Evolutionary conservation across 495 filamentous ascomycete genomes (phyloP), one percentile per base, ranked within the genome.

Genomic region (Aspergillus mulundensis): DNA sequence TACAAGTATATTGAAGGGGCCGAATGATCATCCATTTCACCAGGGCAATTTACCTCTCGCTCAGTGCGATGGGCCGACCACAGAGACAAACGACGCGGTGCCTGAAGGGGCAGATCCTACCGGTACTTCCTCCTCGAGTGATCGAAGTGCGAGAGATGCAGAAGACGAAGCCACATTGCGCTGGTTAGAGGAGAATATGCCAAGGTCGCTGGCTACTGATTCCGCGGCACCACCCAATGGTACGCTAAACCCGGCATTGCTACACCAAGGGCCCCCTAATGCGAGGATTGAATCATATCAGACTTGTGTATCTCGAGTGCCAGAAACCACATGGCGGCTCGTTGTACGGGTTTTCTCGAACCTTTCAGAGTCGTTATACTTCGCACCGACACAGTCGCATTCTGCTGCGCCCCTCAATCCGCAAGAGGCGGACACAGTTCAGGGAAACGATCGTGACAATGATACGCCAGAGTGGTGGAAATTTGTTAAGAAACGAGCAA

Each of bases 11-110:
- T 56, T 53, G 18, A 63, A 64, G 23, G 50, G 58, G 30, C 44
- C 73, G 30, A 58, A 74, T 2, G 63, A 70, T 15, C 73, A 77
- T 42, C 68, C 70, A 3, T 77, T 75, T 39, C 68, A 73, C 53
- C 62, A 53, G 25, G 53, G 51, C 50, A 60, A 43, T 34, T 59
- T 70, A 24, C 56, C 68, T 15, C 7, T 58, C 28, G 64, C 67
- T 8, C 61, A 51, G 7, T 40, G 23, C 24, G 60, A 50, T n/a
- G 24, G 40, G 16, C 12, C 54, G 28, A 16, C 52, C 12, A 18
- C 54, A 15, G 45, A 38, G 19, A n/a, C 34, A 11, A 34, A 2
- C 41, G 19, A 18, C 14, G 28, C 23, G 18, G 47, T 24, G 14
- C 5, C 23, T 34, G n/a, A 20, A 21, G 42, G 32, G 21, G 30